These are phyloP conservation scores for Plasmodium gallinaceum DNA, from an alignment of 169 alveolate genomes.

Conservation along the genomic window DNA sequence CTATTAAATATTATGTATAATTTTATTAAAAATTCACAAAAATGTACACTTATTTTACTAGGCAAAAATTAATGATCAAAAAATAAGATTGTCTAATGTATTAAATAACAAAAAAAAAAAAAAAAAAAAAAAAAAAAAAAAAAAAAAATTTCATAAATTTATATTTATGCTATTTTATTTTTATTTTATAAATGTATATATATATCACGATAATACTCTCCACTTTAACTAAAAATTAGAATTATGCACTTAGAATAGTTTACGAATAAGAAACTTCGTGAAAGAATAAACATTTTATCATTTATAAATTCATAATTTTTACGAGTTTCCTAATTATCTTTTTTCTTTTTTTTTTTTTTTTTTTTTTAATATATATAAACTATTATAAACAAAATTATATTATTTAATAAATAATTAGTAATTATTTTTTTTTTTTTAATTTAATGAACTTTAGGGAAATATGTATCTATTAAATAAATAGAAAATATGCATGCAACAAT, in stretches of 20 bases:
- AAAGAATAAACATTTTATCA: neutral
- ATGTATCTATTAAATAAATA: neutral
- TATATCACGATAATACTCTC: slow-evolving; percentile 36
- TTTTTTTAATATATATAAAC: too few species aligned
- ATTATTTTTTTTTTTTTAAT: neutral
- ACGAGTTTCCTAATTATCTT: neutral
- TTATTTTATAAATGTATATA: neutral
- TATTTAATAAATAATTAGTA: neutral
- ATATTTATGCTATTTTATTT: too few species aligned
- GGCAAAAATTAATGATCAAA: neutral
- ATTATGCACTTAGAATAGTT: slow-evolving; percentile 49
- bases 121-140: slow-evolving; percentile 1
- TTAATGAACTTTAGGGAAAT: neutral
- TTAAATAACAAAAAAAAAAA: slow-evolving; percentile 8
- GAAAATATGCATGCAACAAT: slow-evolving; percentile 28
- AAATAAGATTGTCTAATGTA: slow-evolving; percentile 17
- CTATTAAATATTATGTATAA: too few species aligned
- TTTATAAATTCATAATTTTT: neutral
- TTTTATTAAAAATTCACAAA: too few species aligned
- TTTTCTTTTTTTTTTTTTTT: too few species aligned
- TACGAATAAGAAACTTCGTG: neutral
- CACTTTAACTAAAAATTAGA: slow-evolving; percentile 22
- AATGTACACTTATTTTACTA: too few species aligned
- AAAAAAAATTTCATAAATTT: neutral
- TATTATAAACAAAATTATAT: slow-evolving; percentile 23